Evolutionary conservation across 257 asterid genomes (phyloP).

Genomic region (Nicotiana obtusifolia): DNA sequence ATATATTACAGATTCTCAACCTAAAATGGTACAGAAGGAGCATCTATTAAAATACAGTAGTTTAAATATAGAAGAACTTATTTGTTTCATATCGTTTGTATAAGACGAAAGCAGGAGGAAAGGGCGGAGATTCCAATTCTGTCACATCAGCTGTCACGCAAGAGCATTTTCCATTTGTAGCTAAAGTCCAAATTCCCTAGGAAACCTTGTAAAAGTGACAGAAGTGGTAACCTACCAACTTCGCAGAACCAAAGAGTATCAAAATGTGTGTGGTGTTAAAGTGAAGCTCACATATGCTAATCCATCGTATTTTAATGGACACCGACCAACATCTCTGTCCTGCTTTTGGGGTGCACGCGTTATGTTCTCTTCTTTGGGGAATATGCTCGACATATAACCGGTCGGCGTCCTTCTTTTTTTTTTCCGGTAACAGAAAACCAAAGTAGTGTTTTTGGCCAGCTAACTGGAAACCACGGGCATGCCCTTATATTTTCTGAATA

Average conservation of each 20-base stretch:
- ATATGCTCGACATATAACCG: conserved; percentile 3
- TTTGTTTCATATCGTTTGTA: no score
- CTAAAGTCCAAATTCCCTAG: conserved; percentile 29
- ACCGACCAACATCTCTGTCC: conserved; percentile 16
- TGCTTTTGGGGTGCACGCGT: conserved; percentile 15
- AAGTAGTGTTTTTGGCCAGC: no score
- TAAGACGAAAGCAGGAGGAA: no score
- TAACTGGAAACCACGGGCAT: no score
- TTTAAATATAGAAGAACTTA: no score
- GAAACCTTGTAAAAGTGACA: conserved; percentile 33
- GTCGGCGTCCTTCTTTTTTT: no score
- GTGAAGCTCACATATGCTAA: background rate
- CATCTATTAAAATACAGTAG: no score
- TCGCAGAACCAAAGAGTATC: background rate
- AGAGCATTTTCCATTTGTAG: conserved; percentile 30
- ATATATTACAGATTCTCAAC: no score
- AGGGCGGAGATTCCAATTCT: background rate
- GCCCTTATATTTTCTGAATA: no score
- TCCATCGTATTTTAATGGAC: background rate
- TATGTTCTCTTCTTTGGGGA: background rate
- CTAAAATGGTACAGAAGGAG: no score
- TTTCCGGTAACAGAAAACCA: no score
- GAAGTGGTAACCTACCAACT: conserved; percentile 29
- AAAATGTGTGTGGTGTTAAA: background rate
- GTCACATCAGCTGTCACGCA: background rate